Conservation (phyloP, 2,329 filamentous ascomycete genomes). For the Dactylellina leptospora region DNA sequence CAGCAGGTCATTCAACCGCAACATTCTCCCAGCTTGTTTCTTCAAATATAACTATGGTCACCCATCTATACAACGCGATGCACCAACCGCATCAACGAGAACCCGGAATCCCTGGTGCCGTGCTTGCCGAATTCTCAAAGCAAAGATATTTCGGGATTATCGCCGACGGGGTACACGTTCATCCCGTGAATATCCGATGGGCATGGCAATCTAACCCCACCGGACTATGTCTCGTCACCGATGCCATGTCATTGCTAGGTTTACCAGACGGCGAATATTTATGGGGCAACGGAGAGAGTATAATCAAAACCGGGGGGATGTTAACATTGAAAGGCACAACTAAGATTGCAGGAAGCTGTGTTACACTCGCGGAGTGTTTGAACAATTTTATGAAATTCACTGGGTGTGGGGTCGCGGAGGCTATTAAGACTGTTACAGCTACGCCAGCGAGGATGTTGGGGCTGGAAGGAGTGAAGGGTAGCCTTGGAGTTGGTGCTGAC, state of each 20-base stretch:
- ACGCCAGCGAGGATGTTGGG: constrained; percentile 82
- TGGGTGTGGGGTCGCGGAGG: constrained; percentile 72
- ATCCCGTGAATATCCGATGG: constrained; percentile 87
- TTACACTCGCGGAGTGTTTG: constrained; percentile 79
- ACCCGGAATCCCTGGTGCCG: constrained; percentile 85
- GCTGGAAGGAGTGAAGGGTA: constrained; percentile 72
- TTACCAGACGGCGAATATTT: constrained; percentile 83
- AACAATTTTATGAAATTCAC: constrained; percentile 83
- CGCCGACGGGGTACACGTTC: constrained; percentile 87
- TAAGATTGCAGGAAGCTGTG: constrained; percentile 78
- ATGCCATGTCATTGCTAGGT: constrained; percentile 88
- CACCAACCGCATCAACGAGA: constrained; percentile 87
- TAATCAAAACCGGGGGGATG: constrained; percentile 75
- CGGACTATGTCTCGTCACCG: constrained; percentile 87
- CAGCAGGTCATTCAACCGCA: constrained; percentile 86
- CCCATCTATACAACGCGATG: constrained; percentile 95
- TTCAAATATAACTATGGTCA: constrained; percentile 87
- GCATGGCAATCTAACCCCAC: constrained; percentile 85
- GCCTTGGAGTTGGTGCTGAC: constrained; percentile 37
- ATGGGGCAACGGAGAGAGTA: constrained; percentile 78
- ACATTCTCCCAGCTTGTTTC: constrained; percentile 77
- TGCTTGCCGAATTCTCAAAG: constrained; percentile 69
- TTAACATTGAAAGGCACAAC: constrained; percentile 80
- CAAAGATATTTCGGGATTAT: constrained; percentile 89
- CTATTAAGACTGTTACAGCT: constrained; percentile 75